Evolutionary conservation across 495 filamentous ascomycete genomes (phyloP).

Genomic region (Aspergillus conjunctus): DNA sequence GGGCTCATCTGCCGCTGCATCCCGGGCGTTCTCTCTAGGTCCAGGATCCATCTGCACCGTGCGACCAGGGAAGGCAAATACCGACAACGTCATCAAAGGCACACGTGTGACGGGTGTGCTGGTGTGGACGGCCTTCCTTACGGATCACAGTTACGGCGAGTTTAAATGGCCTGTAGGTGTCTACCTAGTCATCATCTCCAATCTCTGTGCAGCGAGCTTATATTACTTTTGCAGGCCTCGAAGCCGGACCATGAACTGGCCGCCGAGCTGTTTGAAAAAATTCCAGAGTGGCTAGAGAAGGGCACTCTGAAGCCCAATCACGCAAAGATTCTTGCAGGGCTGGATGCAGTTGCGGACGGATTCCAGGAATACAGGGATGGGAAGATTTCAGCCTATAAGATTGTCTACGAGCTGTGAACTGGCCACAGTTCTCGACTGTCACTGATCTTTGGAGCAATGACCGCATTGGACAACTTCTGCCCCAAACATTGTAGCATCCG

Average conservation of each 20-base stretch:
- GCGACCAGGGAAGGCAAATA: conserved; percentile 33
- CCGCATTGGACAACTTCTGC: no score
- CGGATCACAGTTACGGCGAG: conserved; percentile 33
- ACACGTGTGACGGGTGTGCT: conserved; percentile 35
- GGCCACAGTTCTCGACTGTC: no score
- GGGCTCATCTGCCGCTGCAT: conserved; percentile 25
- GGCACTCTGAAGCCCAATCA: conserved; percentile 25
- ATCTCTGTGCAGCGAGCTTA: neutral
- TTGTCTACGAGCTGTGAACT: conserved; percentile 25
- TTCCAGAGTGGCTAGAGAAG: conserved; percentile 31
- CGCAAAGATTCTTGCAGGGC: conserved; percentile 19
- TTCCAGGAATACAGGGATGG: conserved; percentile 33
- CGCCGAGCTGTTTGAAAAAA: conserved; percentile 31
- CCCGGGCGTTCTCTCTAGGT: conserved; percentile 22
- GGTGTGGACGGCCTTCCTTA: conserved; percentile 38
- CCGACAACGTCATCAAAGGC: conserved; percentile 22
- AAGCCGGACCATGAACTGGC: conserved; percentile 32
- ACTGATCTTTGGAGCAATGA: no score
- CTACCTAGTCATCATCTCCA: no score
- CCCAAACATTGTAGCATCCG: no score
- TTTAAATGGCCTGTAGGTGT: conserved; percentile 33
- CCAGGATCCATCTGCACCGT: conserved; percentile 43
- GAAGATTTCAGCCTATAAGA: conserved; percentile 31
- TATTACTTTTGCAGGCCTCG: conserved; percentile 20
- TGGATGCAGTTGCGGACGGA: conserved; percentile 24